Evolutionary conservation across 768 basidiomycete genomes (phyloP).

Genomic region (Galerina marginata): DNA sequence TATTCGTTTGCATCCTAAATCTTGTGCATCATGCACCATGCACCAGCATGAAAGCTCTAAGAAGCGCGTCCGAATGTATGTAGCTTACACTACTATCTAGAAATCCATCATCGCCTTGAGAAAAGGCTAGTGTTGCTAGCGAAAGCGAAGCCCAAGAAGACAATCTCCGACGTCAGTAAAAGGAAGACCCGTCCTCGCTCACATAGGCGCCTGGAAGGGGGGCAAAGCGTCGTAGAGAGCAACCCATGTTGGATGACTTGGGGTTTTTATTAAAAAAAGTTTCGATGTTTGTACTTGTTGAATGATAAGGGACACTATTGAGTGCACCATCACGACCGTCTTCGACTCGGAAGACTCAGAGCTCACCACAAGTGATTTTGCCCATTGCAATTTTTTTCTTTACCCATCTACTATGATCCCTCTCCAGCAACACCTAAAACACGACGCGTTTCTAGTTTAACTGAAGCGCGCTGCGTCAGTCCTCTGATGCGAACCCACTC

Average conservation of each 20-base stretch:
- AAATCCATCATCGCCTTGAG: conserved; percentile 64
- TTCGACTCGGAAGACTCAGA: no score
- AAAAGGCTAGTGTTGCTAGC: conserved; percentile 73
- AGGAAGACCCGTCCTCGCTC: conserved; percentile 41
- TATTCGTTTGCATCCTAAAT: no score
- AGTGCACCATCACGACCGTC: no score
- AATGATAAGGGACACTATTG: no score
- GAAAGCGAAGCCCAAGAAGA: conserved; percentile 64
- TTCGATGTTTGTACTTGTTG: conserved; percentile 2
- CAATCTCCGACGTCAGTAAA: conserved; percentile 51
- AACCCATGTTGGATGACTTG: not conserved
- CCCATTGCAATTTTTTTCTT: no score
- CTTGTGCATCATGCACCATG: no score
- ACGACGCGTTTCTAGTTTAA: no score
- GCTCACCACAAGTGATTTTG: no score
- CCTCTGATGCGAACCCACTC: no score
- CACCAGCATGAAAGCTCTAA: not conserved
- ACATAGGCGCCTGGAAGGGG: conserved; percentile 36
- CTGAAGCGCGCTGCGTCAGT: no score
- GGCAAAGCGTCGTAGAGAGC: conserved; percentile 27
- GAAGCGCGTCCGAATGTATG: conserved; percentile 18
- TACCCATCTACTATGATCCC: no score
- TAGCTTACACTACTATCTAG: conserved; percentile 80
- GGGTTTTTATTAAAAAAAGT: not conserved
- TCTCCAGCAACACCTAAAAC: no score